Evolutionary conservation across 2,329 filamentous ascomycete genomes (phyloP).

Genomic region (Diaporthe destruens): DNA sequence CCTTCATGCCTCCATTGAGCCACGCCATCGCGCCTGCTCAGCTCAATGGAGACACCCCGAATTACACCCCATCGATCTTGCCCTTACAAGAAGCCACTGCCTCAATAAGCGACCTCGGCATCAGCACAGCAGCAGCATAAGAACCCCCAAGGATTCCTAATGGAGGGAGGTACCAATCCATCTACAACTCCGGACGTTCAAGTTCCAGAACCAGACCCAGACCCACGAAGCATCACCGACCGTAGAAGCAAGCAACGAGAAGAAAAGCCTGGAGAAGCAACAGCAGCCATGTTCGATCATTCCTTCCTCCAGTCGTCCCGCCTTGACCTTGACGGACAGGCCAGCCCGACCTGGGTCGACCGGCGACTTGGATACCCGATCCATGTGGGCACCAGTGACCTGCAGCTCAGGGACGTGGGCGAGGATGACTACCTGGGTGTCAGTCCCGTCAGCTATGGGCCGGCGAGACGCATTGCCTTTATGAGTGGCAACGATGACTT

Average conservation of each 20-base stretch:
- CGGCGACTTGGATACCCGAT: not conserved
- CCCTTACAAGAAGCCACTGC: not conserved
- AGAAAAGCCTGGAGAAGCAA: no score
- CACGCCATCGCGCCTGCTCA: slow-evolving; percentile 8
- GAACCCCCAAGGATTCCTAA: not conserved
- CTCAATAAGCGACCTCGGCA: not conserved
- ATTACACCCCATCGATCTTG: not conserved
- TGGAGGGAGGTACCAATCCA: not conserved
- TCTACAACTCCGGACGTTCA: not conserved
- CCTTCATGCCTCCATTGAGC: slow-evolving; percentile 32
- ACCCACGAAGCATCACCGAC: not conserved
- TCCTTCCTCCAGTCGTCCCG: not conserved
- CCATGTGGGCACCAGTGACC: not conserved
- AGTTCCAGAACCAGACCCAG: not conserved
- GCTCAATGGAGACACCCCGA: slow-evolving; percentile 26
- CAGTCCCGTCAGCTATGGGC: slow-evolving; percentile 14
- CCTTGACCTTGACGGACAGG: not conserved
- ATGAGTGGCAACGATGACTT: slow-evolving; percentile 50
- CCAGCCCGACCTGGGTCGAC: slow-evolving; percentile 2
- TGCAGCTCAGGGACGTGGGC: not conserved
- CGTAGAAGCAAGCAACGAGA: not conserved
- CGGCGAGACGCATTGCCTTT: slow-evolving; percentile 43
- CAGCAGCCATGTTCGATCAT: slow-evolving; percentile 1
- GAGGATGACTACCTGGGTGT: not conserved
- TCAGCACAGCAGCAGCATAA: not conserved